These are phyloP conservation scores for Myotisia sp. DNA, from an alignment of 2,329 filamentous ascomycete species.

Conservation along the genomic window DNA sequence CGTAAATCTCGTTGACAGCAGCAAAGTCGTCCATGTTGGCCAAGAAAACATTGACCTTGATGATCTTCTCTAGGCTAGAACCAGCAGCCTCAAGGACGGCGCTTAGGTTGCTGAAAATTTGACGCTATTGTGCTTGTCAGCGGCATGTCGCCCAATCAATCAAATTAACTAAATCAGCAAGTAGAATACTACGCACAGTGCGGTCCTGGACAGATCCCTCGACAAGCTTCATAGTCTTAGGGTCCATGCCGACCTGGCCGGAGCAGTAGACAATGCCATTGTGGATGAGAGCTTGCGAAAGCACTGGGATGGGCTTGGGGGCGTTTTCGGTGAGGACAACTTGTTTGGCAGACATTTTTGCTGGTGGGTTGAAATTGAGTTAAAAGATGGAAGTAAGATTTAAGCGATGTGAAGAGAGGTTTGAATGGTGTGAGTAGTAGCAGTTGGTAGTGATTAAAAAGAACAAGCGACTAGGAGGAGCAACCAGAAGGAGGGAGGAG, in stretches of 20 bases:
- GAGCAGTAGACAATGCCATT: conserved; percentile 60
- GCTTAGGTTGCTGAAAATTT: conserved; percentile 45
- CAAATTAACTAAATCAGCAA: too few relatives aligned
- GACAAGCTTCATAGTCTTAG: conserved; percentile 38
- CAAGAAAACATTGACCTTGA: conserved; percentile 56
- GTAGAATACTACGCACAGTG: conserved; percentile 4
- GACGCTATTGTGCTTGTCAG: conserved; percentile 13
- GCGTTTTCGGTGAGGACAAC: conserved; percentile 5
- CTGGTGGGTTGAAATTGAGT: too few relatives aligned
- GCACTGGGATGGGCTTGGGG: conserved; percentile 29
- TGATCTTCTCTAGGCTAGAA: conserved; percentile 42
- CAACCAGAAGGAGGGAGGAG: too few relatives aligned
- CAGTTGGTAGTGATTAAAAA: too few relatives aligned
- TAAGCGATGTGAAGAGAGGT: too few relatives aligned
- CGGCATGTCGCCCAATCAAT: not conserved
- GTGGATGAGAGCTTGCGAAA: conserved; percentile 47
- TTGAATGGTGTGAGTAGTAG: too few relatives aligned
- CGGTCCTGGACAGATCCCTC: conserved; percentile 30
- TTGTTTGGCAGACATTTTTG: conserved; percentile 6
- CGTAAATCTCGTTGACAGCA: conserved; percentile 74
- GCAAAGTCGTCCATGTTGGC: conserved; percentile 51
- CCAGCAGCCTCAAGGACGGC: conserved; percentile 48
- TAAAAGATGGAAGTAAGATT: too few relatives aligned
- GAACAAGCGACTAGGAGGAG: too few relatives aligned
- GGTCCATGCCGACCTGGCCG: conserved; percentile 45